Conservation (phyloP, 1,284 basidiomycete genomes). For the Pseudozyma thailandica region DNA sequence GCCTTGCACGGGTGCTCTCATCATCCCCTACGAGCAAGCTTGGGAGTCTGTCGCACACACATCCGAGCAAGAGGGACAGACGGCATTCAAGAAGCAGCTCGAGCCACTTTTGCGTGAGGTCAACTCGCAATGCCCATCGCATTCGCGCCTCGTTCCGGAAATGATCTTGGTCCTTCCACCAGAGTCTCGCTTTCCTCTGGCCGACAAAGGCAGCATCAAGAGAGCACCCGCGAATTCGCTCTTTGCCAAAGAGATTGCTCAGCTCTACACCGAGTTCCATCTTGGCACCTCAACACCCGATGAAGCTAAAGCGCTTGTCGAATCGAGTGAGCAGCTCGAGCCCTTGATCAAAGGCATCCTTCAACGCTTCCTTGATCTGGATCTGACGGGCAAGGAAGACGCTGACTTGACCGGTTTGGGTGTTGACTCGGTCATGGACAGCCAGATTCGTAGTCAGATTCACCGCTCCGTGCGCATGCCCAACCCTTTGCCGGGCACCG, state of each 20-base stretch:
- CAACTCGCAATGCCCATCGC: conserved; percentile 33
- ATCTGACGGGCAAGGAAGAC: conserved; percentile 58
- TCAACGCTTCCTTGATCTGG: conserved; percentile 55
- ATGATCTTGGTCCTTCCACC: conserved; percentile 35
- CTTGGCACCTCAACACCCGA: conserved; percentile 31
- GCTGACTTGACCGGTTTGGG: conserved; percentile 70
- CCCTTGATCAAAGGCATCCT: conserved; percentile 21
- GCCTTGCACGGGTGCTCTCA: conserved; percentile 73
- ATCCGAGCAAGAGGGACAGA: conserved; percentile 24
- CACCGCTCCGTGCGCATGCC: conserved; percentile 28
- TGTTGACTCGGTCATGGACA: conserved; percentile 74
- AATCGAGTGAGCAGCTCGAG: conserved; percentile 14
- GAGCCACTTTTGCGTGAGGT: conserved; percentile 28
- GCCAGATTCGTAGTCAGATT: conserved; percentile 70
- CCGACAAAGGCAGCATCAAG: conserved; percentile 47
- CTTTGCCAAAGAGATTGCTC: conserved; percentile 24
- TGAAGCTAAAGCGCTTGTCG: conserved; percentile 12
- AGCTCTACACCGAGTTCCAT: conserved; percentile 42
- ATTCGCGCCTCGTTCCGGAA: conserved; percentile 43
- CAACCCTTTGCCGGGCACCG: conserved; percentile 56
- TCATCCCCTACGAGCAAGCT: conserved; percentile 73
- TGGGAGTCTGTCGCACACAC: conserved; percentile 56
- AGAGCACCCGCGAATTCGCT: conserved; percentile 21
- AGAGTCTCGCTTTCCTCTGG: conserved; percentile 16
- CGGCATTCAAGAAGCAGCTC: conserved; percentile 25